Evolutionary conservation across 202 grass and related monocot species (phyloP).

Genomic region (Elaeis oleifera): DNA sequence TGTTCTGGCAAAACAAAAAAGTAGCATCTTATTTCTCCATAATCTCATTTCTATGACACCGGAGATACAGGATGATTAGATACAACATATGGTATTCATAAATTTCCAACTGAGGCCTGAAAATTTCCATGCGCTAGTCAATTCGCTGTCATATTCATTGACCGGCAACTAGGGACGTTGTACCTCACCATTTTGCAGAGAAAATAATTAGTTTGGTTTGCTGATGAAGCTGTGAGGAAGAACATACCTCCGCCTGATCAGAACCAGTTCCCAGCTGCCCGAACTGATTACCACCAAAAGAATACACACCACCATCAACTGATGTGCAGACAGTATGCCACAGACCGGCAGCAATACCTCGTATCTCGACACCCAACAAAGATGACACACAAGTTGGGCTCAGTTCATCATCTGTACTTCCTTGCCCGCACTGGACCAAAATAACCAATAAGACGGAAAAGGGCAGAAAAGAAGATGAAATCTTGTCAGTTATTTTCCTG

Average conservation of each 20-base stretch:
- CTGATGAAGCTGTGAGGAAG: too few relatives aligned
- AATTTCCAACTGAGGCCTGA: too few relatives aligned
- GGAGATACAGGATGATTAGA: not conserved
- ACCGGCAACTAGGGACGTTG: too few relatives aligned
- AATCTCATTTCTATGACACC: too few relatives aligned
- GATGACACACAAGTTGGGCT: constrained; percentile 90
- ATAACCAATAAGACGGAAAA: constrained; percentile 21
- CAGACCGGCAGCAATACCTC: constrained; percentile 69
- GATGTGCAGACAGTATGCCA: constrained; percentile 96
- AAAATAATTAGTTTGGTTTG: too few relatives aligned
- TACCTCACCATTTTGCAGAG: too few relatives aligned
- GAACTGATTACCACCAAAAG: constrained; percentile 96
- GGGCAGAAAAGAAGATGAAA: constrained; percentile 6
- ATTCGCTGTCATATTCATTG: too few relatives aligned
- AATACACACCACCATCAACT: constrained; percentile 82
- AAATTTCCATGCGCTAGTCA: too few relatives aligned
- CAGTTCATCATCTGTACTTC: constrained; percentile 81
- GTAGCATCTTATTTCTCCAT: too few relatives aligned
- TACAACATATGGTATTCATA: too few relatives aligned
- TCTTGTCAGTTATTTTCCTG: not conserved
- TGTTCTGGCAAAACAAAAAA: too few relatives aligned
- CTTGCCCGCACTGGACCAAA: constrained; percentile 79
- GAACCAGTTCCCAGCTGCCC: constrained; percentile 94
- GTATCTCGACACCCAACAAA: constrained; percentile 80
- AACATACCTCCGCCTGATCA: constrained; percentile 90